Evolutionary conservation across 2,329 filamentous ascomycete species (phyloP), one percentile per base, ranked within the genome.

Genomic region (Diaporthe ilicicola): DNA sequence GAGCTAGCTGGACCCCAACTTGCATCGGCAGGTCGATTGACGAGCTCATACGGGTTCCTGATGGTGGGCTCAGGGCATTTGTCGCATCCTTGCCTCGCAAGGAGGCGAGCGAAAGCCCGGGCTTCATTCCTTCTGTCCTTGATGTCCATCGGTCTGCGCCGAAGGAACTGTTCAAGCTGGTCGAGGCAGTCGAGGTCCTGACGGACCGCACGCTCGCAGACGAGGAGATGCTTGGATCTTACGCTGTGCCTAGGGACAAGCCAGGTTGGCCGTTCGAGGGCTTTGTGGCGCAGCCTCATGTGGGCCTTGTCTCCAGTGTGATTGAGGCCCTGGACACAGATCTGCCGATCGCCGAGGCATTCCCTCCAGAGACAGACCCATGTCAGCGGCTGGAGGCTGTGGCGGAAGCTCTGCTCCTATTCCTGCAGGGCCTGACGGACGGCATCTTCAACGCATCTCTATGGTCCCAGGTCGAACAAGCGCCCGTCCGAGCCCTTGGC

Each of bases 21-120:
- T 93, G 91, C 76, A 93, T 98, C 61, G 94, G 93, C 0, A 90
- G 94, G 46, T 95, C 93, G 0, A 87, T 99, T n/a, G 92, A 95
- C 72, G 95, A 97, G 77, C 87, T 99, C 10, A 94, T 97, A 62
- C 90, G 92, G 22, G 90, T 98, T 5, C 95, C 96, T 0, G 95
- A 88, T 13, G 94, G 95, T 5, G 92, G 96, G 6, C 93, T 93
- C 70, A 85, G 94, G 24, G 82, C 79, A 9, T 86, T 91, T 48
- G 74, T 84, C 46, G 24, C 67, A 24, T 73, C 78, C 29, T 69
- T 78, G 7, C 54, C 74, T 1, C 73, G 78, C 3, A 76, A 78
- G 8, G 83, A 84, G 17, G 51, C 37, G 37, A 29, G 39, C 10
- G 80, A 78, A 42, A 74, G 69, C 8, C 75, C 81, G 3, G 86